phyloP scores from a whole-genome alignment of 352 stramenopile species.

The Pilasporangium apinafurcum region DNA sequence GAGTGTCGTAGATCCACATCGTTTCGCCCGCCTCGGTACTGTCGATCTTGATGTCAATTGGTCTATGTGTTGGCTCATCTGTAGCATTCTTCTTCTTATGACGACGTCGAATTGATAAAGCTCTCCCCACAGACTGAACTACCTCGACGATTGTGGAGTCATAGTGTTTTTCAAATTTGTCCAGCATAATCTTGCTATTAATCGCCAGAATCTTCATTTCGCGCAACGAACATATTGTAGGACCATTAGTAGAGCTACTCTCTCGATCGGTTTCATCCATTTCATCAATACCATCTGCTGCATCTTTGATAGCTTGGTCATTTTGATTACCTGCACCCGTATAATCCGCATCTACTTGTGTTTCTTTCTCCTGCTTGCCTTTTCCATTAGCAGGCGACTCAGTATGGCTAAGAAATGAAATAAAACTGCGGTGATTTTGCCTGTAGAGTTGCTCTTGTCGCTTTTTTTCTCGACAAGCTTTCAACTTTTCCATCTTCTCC shows the following conservation, averaged over 20 bases:
- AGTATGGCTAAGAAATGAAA: no score
- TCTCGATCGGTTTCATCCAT: no score
- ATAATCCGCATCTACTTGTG: no score
- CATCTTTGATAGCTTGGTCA: no score
- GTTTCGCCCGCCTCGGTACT: conserved; percentile 29
- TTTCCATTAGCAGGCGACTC: no score
- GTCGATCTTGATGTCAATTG: conserved; percentile 17
- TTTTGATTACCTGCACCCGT: no score
- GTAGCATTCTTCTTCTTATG: conserved; percentile 2
- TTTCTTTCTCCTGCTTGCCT: no score
- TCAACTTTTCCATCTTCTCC: conserved; percentile 53
- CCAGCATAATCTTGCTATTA: conserved; percentile 41
- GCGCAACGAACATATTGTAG: conserved; percentile 44
- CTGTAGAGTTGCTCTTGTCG: conserved; percentile 20
- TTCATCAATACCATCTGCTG: no score
- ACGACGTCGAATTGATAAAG: conserved; percentile 12
- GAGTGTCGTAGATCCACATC: conserved; percentile 47
- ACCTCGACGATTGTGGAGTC: conserved; percentile 55
- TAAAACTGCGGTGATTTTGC: no score
- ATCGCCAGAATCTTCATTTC: conserved; percentile 55
- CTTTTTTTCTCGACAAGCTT: conserved; percentile 45
- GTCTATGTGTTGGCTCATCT: conserved; percentile 24
- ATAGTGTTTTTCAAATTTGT: conserved; percentile 53
- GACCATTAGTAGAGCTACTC: no score
- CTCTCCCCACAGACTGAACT: conserved; percentile 34